These are phyloP conservation scores for Pascua guehoae DNA, from an alignment of 1,284 basidiomycete species.

Conservation along the genomic window DNA sequence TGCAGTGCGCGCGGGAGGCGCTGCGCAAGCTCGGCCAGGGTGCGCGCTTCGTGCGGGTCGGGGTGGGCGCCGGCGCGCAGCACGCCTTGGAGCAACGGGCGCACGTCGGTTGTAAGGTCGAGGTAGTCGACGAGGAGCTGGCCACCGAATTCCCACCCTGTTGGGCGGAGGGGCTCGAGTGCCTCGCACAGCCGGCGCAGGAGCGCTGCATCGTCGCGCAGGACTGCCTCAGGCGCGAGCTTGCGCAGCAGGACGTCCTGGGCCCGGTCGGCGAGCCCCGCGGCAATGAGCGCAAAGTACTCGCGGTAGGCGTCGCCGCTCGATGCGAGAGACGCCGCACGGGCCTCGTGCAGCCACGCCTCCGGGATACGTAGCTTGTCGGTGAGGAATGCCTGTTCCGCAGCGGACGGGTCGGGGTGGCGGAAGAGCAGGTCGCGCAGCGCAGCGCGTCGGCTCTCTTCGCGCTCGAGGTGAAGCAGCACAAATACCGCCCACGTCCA, in stretches of 20 bases:
- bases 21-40: conserved; percentile 60
- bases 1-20: conserved; percentile 65
- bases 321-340: conserved; percentile 30
- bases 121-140: conserved; percentile 50
- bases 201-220: conserved; percentile 71
- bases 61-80: conserved; percentile 21
- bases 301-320: conserved; percentile 66
- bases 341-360: conserved; percentile 75
- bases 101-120: conserved; percentile 29
- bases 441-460: conserved; percentile 68
- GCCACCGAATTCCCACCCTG: conserved; percentile 72
- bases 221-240: conserved; percentile 84
- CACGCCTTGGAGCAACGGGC: conserved; percentile 29
- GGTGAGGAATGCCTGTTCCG: conserved; percentile 69
- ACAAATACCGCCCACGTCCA: conserved; percentile 87
- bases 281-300: conserved; percentile 71
- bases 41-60: conserved; percentile 48
- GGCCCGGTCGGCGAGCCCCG: conserved; percentile 67
- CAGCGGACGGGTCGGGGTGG: conserved; percentile 64
- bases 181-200: conserved; percentile 69
- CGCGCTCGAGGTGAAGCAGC: conserved; percentile 78
- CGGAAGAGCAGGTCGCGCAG: conserved; percentile 77
- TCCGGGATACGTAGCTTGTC: conserved; percentile 74
- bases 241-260: conserved; percentile 76
- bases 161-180: conserved; percentile 62